Percentiles rank a stretch among this genome's conserved stretches.
Conservation (phyloP, 75 land plant genomes). For the Cryptomeria japonica region DNA sequence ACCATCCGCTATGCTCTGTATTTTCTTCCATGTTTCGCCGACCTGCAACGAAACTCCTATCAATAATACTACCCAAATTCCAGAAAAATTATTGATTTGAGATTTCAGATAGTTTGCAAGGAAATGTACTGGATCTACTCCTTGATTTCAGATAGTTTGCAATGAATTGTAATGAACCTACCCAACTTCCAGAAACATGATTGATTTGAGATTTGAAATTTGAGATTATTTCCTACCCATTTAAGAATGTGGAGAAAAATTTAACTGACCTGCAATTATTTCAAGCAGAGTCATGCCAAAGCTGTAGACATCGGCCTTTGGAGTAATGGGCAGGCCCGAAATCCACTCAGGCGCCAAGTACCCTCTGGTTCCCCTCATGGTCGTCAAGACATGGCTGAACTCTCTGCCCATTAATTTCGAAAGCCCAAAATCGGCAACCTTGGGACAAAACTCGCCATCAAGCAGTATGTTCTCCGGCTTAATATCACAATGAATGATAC, state of each 20-base stretch:
- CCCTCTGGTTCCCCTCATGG: constrained; percentile 13
- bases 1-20: not conserved
- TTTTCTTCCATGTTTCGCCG: not conserved
- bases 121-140: no score
- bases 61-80: no score
- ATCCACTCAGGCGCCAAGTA: constrained; percentile 23
- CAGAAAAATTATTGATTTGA: no score
- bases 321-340: not conserved
- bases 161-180: no score
- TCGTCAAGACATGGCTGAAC: not conserved
- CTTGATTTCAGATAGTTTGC: no score
- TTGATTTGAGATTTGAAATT: no score
- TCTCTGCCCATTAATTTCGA: constrained; percentile 12
- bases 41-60: not conserved
- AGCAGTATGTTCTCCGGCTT: constrained; percentile 32
- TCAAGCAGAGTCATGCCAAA: constrained; percentile 19
- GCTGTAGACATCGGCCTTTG: constrained; percentile 20
- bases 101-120: no score
- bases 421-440: constrained; percentile 9
- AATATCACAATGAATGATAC: constrained; percentile 9
- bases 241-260: not conserved
- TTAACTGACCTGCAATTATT: not conserved
- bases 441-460: not conserved
- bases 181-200: no score
- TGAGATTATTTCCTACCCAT: no score